Percentiles rank a stretch among this genome's conserved stretches.
phyloP scores from a whole-genome alignment of 495 filamentous ascomycete genomes.

The Neurospora sp. region DNA sequence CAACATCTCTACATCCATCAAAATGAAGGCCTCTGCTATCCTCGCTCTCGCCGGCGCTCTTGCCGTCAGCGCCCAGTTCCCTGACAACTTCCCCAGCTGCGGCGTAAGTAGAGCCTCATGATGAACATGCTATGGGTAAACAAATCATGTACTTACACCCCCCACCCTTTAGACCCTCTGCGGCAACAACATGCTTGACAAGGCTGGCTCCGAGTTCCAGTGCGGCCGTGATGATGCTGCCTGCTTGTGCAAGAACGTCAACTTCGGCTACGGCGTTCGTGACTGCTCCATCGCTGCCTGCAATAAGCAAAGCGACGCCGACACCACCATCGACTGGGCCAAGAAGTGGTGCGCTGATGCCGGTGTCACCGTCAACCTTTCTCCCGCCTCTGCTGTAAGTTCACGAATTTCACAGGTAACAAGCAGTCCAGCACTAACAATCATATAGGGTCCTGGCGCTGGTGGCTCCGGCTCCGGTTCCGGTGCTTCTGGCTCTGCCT shows the following conservation, averaged over 20 bases:
- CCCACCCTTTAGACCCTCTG: constrained; percentile 46
- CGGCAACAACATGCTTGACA: constrained; percentile 59
- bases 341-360: constrained; percentile 23
- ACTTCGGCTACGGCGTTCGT: constrained; percentile 68
- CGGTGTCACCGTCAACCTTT: constrained; percentile 3
- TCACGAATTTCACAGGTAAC: neutral
- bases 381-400: constrained; percentile 21
- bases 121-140: neutral
- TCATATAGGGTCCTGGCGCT: neutral
- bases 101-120: constrained; percentile 28
- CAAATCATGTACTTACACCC: constrained; percentile 2
- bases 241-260: constrained; percentile 59
- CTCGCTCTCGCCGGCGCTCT: constrained; percentile 21
- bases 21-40: constrained; percentile 31
- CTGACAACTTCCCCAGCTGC: constrained; percentile 23
- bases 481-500: neutral
- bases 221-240: constrained; percentile 44
- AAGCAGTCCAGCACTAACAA: neutral
- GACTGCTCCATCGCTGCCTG: constrained; percentile 70
- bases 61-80: constrained; percentile 21
- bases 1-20: constrained; percentile 12
- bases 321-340: constrained; percentile 24
- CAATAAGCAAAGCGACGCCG: constrained; percentile 20
- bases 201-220: constrained; percentile 45
- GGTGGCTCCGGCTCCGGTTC: neutral